These are phyloP conservation scores for Penicillium olsonii DNA, from an alignment of 2,329 filamentous ascomycete genomes.

Conservation along the genomic window DNA sequence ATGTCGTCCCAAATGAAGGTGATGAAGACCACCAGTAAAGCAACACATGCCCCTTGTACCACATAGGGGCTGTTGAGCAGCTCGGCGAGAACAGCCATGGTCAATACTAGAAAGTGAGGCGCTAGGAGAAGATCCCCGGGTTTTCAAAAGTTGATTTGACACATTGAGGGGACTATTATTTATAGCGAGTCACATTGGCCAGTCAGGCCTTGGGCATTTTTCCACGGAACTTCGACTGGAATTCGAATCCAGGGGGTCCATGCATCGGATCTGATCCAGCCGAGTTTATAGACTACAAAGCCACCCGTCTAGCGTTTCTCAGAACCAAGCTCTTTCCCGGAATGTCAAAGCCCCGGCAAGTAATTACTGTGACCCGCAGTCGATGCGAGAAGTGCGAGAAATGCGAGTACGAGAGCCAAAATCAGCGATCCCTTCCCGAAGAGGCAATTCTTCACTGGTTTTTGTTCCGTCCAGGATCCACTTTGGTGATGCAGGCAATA, in stretches of 20 bases:
- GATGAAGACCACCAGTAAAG: conserved; percentile 21
- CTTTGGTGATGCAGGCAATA: neutral
- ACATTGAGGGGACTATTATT: neutral
- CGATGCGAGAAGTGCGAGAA: conserved; percentile 1
- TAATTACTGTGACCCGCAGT: neutral
- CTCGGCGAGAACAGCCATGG: conserved; percentile 28
- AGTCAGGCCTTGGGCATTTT: neutral
- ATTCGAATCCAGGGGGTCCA: neutral
- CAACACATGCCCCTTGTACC: conserved; percentile 22
- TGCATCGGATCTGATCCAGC: neutral
- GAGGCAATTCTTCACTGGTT: conserved; percentile 11
- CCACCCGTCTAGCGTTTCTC: neutral
- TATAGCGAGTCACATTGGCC: neutral
- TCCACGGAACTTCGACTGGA: neutral
- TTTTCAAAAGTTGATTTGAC: neutral
- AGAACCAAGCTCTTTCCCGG: neutral
- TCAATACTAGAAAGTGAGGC: neutral
- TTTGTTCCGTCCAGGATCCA: conserved; percentile 15
- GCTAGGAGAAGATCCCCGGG: neutral
- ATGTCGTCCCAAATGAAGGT: conserved; percentile 29
- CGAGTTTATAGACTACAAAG: conserved; percentile 4
- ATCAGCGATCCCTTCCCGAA: conserved; percentile 21
- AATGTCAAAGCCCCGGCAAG: neutral
- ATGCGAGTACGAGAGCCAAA: conserved; percentile 19
- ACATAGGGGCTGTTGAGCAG: conserved; percentile 26